These are phyloP conservation scores for Sutorius australiensis DNA, from an alignment of 768 basidiomycete species.

Conservation along the genomic window DNA sequence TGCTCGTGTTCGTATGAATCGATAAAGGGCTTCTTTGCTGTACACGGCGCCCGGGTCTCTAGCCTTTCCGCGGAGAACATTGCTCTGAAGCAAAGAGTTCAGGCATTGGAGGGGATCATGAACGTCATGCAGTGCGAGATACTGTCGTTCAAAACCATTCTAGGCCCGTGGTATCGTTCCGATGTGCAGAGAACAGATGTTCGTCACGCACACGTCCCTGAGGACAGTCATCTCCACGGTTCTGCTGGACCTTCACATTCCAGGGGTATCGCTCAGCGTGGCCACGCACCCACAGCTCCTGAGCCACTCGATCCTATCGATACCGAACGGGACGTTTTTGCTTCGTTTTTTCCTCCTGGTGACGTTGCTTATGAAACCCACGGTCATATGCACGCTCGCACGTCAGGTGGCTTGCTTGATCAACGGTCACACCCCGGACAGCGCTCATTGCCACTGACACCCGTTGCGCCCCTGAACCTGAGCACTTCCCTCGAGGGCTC, in stretches of 20 bases:
- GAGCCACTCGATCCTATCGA: conserved; percentile 21
- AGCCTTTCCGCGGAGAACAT: conserved; percentile 61
- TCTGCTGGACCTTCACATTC: conserved; percentile 18
- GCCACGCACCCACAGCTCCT: conserved; percentile 6
- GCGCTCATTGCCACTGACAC: conserved; percentile 30
- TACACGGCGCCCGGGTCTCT: conserved; percentile 38
- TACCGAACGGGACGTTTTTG: conserved; percentile 24
- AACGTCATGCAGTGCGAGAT: conserved; percentile 55
- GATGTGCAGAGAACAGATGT: conserved; percentile 27
- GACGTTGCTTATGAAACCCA: conserved; percentile 27
- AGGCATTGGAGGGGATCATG: conserved; percentile 54
- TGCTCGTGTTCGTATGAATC: conserved; percentile 53
- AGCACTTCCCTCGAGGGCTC: conserved; percentile 63
- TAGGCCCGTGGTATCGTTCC: conserved; percentile 63
- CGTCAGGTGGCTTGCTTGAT: conserved; percentile 21
- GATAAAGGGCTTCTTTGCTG: conserved; percentile 55
- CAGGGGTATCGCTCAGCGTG: conserved; percentile 12
- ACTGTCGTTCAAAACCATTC: conserved; percentile 45
- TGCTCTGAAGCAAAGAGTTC: conserved; percentile 54
- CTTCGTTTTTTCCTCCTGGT: conserved; percentile 23
- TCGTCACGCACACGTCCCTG: conserved; percentile 9
- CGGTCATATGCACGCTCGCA: conserved; percentile 11
- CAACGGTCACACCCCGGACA: conserved; percentile 18
- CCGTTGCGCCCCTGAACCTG: conserved; percentile 60
- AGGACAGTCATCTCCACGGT: conserved; percentile 9